Percentiles rank a stretch among this genome's conserved stretches.
These are phyloP conservation scores for Emergomyces pasteurianus DNA, from an alignment of 2,329 filamentous ascomycete species.

Conservation along the genomic window DNA sequence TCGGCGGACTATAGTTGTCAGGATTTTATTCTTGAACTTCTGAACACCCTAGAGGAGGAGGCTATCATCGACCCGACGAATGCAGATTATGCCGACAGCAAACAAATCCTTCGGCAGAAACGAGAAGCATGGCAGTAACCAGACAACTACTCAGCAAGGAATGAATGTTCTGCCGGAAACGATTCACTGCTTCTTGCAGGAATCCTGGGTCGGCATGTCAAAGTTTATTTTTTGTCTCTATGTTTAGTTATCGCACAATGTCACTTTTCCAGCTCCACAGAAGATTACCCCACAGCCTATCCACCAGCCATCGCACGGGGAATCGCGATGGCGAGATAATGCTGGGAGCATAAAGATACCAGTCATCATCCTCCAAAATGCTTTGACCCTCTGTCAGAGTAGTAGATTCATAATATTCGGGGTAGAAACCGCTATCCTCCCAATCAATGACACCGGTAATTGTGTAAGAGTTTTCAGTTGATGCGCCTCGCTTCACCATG, in stretches of 20 bases:
- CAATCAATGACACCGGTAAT: constrained; percentile 22
- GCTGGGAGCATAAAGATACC: constrained; percentile 18
- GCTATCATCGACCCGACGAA: not conserved
- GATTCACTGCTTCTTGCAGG: too few relatives aligned
- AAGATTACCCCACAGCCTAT: constrained; percentile 7
- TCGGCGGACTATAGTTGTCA: constrained; percentile 17
- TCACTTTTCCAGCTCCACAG: too few relatives aligned
- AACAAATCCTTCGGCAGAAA: not conserved
- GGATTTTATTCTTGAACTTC: constrained; percentile 18
- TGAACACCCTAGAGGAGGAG: constrained; percentile 11
- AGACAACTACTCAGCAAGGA: too few relatives aligned
- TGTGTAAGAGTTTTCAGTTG: constrained; percentile 5
- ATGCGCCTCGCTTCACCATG: constrained; percentile 16
- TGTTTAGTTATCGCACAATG: too few relatives aligned
- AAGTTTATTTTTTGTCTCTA: not conserved
- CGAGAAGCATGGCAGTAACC: not conserved
- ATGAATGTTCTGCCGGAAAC: too few relatives aligned
- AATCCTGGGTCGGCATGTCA: too few relatives aligned
- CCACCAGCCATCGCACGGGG: too few relatives aligned
- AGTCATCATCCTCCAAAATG: constrained; percentile 16
- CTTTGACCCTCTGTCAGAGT: too few relatives aligned
- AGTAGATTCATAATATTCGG: constrained; percentile 14
- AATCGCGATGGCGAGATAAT: constrained; percentile 16
- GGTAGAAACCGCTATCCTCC: constrained; percentile 23
- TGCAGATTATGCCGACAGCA: not conserved